Conservation (phyloP, 257 asterid genomes). For the Fraxinus americana region DNA sequence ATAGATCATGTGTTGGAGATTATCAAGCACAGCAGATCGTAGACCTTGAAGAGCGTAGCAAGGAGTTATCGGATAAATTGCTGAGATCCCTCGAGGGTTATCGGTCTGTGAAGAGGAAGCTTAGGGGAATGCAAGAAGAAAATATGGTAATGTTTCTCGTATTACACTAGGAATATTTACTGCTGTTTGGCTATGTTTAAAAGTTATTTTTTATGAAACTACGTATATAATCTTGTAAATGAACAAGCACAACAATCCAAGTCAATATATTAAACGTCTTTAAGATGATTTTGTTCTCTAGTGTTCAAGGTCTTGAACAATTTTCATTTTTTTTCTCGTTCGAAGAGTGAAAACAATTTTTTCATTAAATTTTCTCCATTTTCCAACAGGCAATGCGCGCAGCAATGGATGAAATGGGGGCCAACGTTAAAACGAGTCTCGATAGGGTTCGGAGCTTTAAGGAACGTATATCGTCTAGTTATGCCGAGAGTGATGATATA, state of each 20-base stretch:
- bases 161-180: neutral
- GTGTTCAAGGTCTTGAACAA: too few species aligned
- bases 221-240: too few species aligned
- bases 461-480: constrained; percentile 16
- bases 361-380: neutral
- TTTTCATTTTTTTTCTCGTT: too few species aligned
- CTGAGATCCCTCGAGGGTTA: constrained; percentile 54
- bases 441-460: constrained; percentile 45
- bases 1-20: neutral
- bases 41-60: constrained; percentile 51
- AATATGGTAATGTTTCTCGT: constrained; percentile 16
- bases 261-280: too few species aligned
- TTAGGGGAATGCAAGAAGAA: constrained; percentile 48
- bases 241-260: too few species aligned
- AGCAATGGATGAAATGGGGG: constrained; percentile 51
- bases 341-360: neutral
- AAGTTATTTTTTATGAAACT: too few species aligned
- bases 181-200: neutral
- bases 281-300: too few species aligned
- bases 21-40: constrained; percentile 30
- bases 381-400: constrained; percentile 24
- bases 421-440: constrained; percentile 41
- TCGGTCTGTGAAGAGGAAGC: constrained; percentile 55
- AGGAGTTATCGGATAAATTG: constrained; percentile 44
- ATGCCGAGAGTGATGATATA: constrained; percentile 24